phyloP scores from a whole-genome alignment of 345 rosid genomes.

The Gossypium bickii region DNA sequence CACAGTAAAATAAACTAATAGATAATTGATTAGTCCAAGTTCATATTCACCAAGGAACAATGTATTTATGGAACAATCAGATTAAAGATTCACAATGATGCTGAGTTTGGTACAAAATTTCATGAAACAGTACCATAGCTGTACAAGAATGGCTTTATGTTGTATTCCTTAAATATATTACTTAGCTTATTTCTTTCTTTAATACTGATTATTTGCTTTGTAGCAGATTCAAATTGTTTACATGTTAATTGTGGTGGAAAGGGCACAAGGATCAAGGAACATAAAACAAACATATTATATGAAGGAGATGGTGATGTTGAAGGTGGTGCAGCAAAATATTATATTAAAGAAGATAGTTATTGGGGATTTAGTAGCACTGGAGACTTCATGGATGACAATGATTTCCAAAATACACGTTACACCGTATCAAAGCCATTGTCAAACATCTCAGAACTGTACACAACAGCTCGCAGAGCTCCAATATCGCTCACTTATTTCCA shows the following conservation, averaged over 20 bases:
- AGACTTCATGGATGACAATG: conserved; percentile 61
- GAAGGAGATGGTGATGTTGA: conserved; percentile 46
- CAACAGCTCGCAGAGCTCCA: conserved; percentile 49
- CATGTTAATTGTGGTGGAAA: conserved; percentile 68
- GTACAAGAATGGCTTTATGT: not conserved
- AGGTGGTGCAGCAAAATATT: conserved; percentile 54
- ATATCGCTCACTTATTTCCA: conserved; percentile 65
- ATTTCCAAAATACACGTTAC: conserved; percentile 39
- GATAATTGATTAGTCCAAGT: not conserved
- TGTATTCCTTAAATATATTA: not conserved
- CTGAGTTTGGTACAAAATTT: not conserved
- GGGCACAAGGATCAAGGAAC: conserved; percentile 30
- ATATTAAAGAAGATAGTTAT: conserved; percentile 21
- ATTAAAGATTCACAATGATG: not conserved
- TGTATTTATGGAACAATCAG: not conserved
- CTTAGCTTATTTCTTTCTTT: not conserved
- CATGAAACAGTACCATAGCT: not conserved
- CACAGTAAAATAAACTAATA: not conserved
- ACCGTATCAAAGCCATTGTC: conserved; percentile 26
- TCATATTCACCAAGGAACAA: not conserved
- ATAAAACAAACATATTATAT: conserved; percentile 28
- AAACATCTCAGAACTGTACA: conserved; percentile 39
- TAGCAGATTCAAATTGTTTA: conserved; percentile 45
- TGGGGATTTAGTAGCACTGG: conserved; percentile 81
- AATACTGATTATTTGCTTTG: not conserved